Conservation (phyloP, 768 basidiomycete genomes). For the Mycena latifolia region DNA sequence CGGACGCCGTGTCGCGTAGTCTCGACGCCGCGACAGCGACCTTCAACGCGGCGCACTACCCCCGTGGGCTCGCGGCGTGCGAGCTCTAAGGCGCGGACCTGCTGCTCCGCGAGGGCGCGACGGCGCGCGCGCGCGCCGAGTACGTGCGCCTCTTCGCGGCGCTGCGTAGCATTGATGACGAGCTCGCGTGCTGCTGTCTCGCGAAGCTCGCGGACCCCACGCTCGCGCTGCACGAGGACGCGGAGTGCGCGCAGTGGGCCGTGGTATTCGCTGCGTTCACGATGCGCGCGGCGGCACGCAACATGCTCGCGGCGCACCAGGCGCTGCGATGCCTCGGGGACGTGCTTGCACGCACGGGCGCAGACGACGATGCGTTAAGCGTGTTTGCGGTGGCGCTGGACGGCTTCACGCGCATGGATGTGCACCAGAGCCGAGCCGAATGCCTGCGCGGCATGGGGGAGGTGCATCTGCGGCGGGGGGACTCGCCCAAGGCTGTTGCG, state of each 20-base stretch:
- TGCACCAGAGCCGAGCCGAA: neutral
- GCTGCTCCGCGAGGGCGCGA: neutral
- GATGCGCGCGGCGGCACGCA: neutral
- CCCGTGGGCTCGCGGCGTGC: neutral
- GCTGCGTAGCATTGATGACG: neutral
- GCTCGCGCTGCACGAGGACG: neutral
- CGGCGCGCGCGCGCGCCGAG: neutral
- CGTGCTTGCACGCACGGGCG: neutral
- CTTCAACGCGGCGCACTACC: neutral
- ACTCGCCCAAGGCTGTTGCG: neutral
- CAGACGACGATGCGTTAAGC: neutral
- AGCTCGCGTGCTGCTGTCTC: neutral
- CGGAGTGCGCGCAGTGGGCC: neutral
- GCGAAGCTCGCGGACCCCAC: neutral
- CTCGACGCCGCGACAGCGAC: neutral
- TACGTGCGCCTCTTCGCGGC: neutral
- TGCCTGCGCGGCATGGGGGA: slow-evolving; percentile 11
- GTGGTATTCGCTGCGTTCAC: slow-evolving; percentile 3
- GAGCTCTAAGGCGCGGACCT: neutral
- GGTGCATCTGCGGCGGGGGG: neutral
- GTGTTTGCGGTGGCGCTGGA: neutral
- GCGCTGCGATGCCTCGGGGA: slow-evolving; percentile 6
- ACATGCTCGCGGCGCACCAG: neutral
- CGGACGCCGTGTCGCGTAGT: neutral
- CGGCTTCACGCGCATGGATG: slow-evolving; percentile 2